Base-by-base conservation (phyloP, 2,329 filamentous ascomycete species). In the Colletotrichum tropicicola region DNA sequence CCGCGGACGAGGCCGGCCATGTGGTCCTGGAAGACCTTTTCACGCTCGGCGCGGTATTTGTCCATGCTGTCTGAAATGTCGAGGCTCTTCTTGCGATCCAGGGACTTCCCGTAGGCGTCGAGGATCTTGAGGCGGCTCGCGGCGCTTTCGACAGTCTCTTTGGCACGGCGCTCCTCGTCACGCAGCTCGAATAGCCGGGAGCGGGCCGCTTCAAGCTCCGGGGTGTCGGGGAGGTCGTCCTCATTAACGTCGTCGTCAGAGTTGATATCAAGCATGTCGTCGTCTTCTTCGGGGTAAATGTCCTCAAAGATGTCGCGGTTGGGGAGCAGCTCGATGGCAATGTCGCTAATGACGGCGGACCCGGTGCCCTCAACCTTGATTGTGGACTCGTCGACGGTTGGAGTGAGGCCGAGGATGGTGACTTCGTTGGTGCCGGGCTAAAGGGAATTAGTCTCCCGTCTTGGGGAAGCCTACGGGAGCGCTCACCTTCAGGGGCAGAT, bases 291-390 rank as follows among this genome's bases (percentile, higher is more conserved):
- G 0, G 84, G 82, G 66, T 87, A 87, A 15, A 85, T 71, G 27
- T 89, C 85, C 48, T 85, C 74, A 58, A 87, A 88, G 25, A 79
- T 77, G 27, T 88, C 84, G 15, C 76, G 79, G 67, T 89, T 88
- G 2, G 83, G 82, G 9, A 89, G 77, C 6, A 85, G 77, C 65
- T 89, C 84, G 41, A 90, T 83, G 9, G 85, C 82, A 66, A 91
- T 89, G 70, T 92, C 88, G 10, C 84, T 87, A 70, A 90, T 87
- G 37, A 83, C 83, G 9, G 86, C 86, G 2, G 80, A 70, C 9
- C 86, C 85, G 54, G 79, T 82, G 43, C 87, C 86, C 65, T 89
- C 87, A 17, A 90, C 82, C 67, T 86, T 88, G 73, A 90, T 83
- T 5, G 86, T 89, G 68, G 88, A 80, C 65, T 86, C 79, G 68